Conservation (phyloP, 1,284 basidiomycete genomes). For the Cryptococcus amylolentus region DNA sequence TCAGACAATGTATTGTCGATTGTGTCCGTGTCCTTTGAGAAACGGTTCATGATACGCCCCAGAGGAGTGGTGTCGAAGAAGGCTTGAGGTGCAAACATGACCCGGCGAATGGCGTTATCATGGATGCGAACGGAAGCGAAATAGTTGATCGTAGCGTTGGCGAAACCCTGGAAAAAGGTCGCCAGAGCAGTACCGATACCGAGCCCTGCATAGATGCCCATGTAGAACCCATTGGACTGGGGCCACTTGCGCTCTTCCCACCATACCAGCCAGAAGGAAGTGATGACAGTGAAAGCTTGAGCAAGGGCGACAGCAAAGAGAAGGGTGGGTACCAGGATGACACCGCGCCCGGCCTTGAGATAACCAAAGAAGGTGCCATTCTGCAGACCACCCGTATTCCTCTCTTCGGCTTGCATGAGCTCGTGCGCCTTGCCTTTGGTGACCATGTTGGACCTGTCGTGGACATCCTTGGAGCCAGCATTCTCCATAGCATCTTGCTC, state of each 20-base stretch:
- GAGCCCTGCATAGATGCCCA: conserved; percentile 57
- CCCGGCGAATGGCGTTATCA: conserved; percentile 57
- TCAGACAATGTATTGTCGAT: conserved; percentile 69
- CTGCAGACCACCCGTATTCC: conserved; percentile 44
- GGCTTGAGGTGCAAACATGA: conserved; percentile 72
- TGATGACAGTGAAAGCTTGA: conserved; percentile 46
- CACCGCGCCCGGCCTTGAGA: conserved; percentile 53
- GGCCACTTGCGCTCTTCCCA: conserved; percentile 60
- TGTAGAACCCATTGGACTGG: conserved; percentile 50
- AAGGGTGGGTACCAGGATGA: conserved; percentile 53
- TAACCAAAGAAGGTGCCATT: conserved; percentile 49
- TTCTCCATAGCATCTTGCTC: conserved; percentile 49
- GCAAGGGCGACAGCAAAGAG: conserved; percentile 43
- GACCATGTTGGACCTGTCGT: conserved; percentile 40
- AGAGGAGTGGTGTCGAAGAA: conserved; percentile 90
- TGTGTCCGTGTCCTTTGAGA: conserved; percentile 68
- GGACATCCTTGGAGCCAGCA: conserved; percentile 21
- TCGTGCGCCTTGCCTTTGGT: conserved; percentile 40
- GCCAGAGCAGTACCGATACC: conserved; percentile 54
- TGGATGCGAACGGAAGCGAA: conserved; percentile 62
- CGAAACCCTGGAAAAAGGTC: conserved; percentile 54
- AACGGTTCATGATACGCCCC: conserved; percentile 63
- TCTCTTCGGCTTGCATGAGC: conserved; percentile 53
- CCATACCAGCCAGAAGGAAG: conserved; percentile 62
- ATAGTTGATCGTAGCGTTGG: conserved; percentile 56